Evolutionary conservation across 2,329 filamentous ascomycete genomes (phyloP), one percentile per base, ranked within the genome.

Genomic region (Arthroderma uncinatum): DNA sequence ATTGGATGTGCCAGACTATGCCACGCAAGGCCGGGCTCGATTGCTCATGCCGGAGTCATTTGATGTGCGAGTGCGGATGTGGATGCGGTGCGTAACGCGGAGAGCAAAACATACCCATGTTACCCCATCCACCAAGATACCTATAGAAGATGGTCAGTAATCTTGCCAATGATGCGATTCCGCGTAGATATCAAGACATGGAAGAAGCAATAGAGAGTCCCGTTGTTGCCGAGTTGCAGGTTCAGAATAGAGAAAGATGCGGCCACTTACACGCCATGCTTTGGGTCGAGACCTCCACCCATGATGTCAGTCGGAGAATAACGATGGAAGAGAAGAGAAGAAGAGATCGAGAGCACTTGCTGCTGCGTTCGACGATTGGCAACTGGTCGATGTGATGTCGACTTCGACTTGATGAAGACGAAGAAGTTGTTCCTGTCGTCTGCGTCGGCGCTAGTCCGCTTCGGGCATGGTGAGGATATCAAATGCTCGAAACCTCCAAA

Each of bases 61-160:
- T 14, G 34, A 14, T 6, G 12, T 14, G 8, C 9, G 34, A 12
- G 9, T 10, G 12, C 12, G 9, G n/a, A 34, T 34, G 33, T 34
- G 33, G 33, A 6, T 34, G 6, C 12, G 6, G 6, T 34, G 33
- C 33, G 33, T 16, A 40, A 14, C 30, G 5, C 40, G 10, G 8
- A 14, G 9, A 23, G 52, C 19, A 54, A 64, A 64, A 82, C 83
- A 77, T 82, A 89, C 86, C 87, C 63, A 91, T 76, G 67, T 78
- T 76, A 68, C 87, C 87, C 86, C 87, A 92, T 72, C 75, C 74
- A 65, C 87, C 87, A 59, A 91, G 75, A 73, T 78, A 90, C 71
- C 87, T 91, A 66, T 64, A 16, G 4, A 14, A 12, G 16, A 21
- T 14, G 8, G 36, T 53, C 36, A 53, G 50, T 12, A 25, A 37